Evolutionary conservation across 176 grass and related monocot species (phyloP).

Genomic region (Eragrostis curvula): DNA sequence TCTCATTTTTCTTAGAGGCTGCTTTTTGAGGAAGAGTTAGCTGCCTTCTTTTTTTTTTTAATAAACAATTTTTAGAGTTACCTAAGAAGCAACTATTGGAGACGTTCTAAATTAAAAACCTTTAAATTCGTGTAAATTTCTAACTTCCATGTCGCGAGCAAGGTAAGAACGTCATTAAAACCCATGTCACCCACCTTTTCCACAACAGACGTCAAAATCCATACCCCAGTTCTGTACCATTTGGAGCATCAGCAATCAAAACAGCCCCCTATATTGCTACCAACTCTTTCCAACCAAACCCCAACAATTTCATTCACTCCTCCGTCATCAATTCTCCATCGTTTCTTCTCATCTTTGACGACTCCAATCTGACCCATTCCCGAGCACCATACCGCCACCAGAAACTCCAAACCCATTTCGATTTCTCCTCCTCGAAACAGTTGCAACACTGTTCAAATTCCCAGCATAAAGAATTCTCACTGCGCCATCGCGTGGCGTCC

Average conservation of each 20-base stretch:
- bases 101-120: too few relatives aligned
- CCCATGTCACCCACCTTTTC: neutral
- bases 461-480: neutral
- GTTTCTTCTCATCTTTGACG: neutral
- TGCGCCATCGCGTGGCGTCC: neutral
- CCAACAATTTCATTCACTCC: slow-evolving; percentile 1
- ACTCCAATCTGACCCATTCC: neutral
- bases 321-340: neutral
- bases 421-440: neutral
- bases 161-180: neutral
- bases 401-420: neutral
- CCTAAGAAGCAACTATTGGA: too few relatives aligned
- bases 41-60: too few relatives aligned
- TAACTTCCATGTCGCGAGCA: neutral
- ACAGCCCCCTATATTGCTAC: neutral
- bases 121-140: too few relatives aligned
- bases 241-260: neutral
- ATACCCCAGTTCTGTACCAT: neutral
- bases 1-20: too few relatives aligned
- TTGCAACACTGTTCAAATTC: neutral
- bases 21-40: too few relatives aligned
- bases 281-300: slow-evolving; percentile 20
- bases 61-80: too few relatives aligned
- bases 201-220: neutral
- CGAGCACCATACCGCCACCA: neutral